Evolutionary conservation across 129 eudicot genomes (phyloP).

Genomic region (Ambrosia artemisiifolia): DNA sequence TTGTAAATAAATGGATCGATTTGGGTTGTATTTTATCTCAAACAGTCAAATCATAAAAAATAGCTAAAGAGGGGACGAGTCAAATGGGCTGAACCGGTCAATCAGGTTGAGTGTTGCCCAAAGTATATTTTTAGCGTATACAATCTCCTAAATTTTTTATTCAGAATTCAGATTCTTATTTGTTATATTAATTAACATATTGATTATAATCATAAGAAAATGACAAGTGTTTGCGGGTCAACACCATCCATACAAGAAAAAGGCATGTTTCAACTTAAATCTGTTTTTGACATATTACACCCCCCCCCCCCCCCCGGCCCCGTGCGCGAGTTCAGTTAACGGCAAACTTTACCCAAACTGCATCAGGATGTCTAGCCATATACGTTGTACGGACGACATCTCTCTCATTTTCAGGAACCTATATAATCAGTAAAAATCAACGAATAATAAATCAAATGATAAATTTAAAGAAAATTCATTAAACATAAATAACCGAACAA

Average conservation of each 20-base stretch:
- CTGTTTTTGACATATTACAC: background rate
- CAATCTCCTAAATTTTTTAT: background rate
- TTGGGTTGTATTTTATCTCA: background rate
- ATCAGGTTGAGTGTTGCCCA: background rate
- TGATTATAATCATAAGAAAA: background rate
- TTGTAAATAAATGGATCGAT: background rate
- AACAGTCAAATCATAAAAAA: background rate
- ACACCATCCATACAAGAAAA: background rate
- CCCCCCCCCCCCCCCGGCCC: background rate
- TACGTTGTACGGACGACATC: conserved; percentile 64
- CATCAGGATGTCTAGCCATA: conserved; percentile 84
- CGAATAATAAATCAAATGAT: background rate
- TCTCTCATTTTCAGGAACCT: conserved; percentile 65
- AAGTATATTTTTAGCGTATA: background rate
- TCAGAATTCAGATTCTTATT: background rate
- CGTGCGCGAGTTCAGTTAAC: no score
- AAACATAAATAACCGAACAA: conserved; percentile 3
- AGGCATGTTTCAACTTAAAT: background rate
- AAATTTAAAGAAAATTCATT: conserved; percentile 6
- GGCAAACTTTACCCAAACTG: conserved; percentile 70
- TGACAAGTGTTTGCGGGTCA: background rate
- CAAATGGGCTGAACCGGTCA: background rate
- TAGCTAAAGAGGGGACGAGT: background rate
- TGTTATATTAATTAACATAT: background rate
- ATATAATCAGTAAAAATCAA: background rate